A percentile compares a stretch with the other conserved stretches of the same genome.
Evolutionary conservation across 106 monocot species (phyloP).

Genomic region (Allium fistulosum): DNA sequence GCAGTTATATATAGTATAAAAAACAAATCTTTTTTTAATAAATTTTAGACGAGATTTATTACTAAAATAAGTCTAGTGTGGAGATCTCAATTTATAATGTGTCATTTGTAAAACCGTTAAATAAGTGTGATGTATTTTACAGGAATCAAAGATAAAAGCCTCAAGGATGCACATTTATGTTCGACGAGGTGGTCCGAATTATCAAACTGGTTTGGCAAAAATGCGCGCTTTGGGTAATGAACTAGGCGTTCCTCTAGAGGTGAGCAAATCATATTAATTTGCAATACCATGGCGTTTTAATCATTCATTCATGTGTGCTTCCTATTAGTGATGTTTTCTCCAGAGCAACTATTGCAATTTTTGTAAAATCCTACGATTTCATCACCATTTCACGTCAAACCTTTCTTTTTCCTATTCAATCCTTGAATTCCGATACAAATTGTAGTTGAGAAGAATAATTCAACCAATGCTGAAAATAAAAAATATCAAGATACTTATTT

Average conservation of each 20-base stretch:
- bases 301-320: neutral
- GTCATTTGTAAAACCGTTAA: neutral
- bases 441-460: neutral
- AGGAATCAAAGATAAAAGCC: conserved; percentile 83
- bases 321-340: neutral
- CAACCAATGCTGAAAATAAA: neutral
- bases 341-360: neutral
- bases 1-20: neutral
- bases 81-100: neutral
- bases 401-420: no score
- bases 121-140: neutral
- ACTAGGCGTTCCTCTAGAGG: conserved; percentile 75
- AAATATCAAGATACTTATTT: neutral
- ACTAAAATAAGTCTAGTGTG: no score
- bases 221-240: conserved; percentile 73
- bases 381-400: neutral
- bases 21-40: no score
- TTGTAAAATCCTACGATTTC: neutral
- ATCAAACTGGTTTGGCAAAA: conserved; percentile 82
- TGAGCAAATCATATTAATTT: conserved; percentile 7
- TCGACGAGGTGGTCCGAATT: conserved; percentile 87
- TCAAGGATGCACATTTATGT: conserved; percentile 86
- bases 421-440: neutral
- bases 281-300: neutral
- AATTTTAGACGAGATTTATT: no score